A percentile compares a stretch with the other conserved stretches of the same genome.
Conservation (phyloP, 768 basidiomycete species). For the Leucocoprinus sp. region DNA sequence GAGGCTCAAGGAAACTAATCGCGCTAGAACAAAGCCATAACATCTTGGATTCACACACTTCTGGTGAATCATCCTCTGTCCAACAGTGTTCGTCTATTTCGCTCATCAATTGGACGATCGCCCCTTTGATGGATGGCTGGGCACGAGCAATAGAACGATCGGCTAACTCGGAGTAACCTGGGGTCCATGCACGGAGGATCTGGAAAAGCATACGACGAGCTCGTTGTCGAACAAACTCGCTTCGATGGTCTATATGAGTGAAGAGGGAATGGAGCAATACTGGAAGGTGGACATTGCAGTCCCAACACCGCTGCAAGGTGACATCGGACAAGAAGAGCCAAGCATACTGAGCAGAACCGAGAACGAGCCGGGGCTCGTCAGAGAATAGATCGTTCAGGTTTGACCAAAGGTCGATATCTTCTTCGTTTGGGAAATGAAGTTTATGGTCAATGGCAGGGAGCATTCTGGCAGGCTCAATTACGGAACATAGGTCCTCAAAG, state of each 20-base stretch:
- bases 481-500: conserved; percentile 75
- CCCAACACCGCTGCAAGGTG: conserved; percentile 71
- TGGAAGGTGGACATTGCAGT: conserved; percentile 60
- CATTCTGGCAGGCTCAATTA: conserved; percentile 83
- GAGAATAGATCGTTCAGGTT: conserved; percentile 72
- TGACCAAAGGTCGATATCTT: conserved; percentile 71
- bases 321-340: conserved; percentile 78
- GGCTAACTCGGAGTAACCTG: conserved; percentile 65
- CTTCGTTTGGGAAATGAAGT: conserved; percentile 49
- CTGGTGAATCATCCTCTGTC: conserved; percentile 59
- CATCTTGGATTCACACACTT: conserved; percentile 59
- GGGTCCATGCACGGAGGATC: conserved; percentile 71
- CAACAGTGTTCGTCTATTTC: conserved; percentile 55
- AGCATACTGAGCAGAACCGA: conserved; percentile 84
- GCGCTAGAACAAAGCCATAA: conserved; percentile 57
- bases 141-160: conserved; percentile 45
- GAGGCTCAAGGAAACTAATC: conserved; percentile 57
- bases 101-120: conserved; percentile 47
- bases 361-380: conserved; percentile 56
- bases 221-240: conserved; percentile 57
- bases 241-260: conserved; percentile 75
- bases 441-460: conserved; percentile 70
- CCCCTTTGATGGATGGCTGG: conserved; percentile 40
- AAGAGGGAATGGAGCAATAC: conserved; percentile 72
- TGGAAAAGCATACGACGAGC: conserved; percentile 82